A percentile compares a stretch with the other conserved stretches of the same genome.
Conservation (phyloP, 805 yeast species). For the Starmera caribaea region DNA sequence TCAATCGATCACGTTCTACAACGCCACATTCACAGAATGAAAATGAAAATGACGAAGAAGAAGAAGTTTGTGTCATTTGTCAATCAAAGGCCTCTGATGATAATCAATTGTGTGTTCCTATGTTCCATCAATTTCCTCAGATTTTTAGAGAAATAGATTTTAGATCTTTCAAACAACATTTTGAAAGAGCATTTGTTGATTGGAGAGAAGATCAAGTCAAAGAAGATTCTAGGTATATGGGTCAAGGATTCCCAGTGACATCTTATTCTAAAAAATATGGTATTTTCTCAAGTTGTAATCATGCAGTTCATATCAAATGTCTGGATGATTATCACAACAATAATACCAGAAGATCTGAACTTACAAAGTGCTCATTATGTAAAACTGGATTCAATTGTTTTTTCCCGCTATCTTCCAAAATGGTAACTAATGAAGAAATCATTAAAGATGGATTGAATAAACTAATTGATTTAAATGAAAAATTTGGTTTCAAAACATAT, state of each 20-base stretch:
- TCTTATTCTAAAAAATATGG: conserved; percentile 4
- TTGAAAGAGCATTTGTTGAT: conserved; percentile 8
- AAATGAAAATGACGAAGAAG: conserved; percentile 16
- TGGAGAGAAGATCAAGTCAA: conserved; percentile 16
- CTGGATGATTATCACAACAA: conserved; percentile 55
- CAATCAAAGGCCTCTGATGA: conserved; percentile 38
- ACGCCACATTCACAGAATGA: background rate
- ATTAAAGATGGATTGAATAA: background rate
- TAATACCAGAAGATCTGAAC: conserved; percentile 30
- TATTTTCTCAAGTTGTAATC: conserved; percentile 67
- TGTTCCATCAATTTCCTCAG: conserved; percentile 31
- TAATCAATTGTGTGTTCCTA: conserved; percentile 51
- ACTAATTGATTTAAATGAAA: background rate
- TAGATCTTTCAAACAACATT: conserved; percentile 7
- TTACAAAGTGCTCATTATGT: conserved; percentile 77
- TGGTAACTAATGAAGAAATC: conserved; percentile 22
- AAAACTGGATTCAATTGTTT: conserved; percentile 73
- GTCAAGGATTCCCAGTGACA: conserved; percentile 16
- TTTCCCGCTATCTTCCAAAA: conserved; percentile 52
- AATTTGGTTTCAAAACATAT: background rate
- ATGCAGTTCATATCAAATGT: conserved; percentile 82
- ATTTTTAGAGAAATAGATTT: conserved; percentile 11
- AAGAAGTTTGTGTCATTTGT: conserved; percentile 46
- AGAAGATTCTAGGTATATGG: conserved; percentile 17
- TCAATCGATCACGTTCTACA: no score